phyloP scores from a whole-genome alignment of 2,329 filamentous ascomycete species.

The Eutypa lata region DNA sequence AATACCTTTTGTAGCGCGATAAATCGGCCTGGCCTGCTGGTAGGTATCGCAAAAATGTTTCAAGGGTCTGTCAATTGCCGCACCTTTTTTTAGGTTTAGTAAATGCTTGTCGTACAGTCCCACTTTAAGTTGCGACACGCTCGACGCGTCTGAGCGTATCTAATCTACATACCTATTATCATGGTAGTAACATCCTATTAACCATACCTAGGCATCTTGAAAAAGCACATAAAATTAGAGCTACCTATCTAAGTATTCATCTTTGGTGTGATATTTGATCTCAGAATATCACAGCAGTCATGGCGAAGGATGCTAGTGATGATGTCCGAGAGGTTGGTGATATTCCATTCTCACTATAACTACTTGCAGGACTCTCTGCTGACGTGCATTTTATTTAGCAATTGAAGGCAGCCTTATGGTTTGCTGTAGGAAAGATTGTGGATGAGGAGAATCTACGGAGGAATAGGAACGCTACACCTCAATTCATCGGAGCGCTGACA shows the following conservation, averaged over 20 bases:
- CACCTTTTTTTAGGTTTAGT: neutral
- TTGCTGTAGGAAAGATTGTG: constrained; percentile 79
- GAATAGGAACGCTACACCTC: constrained; percentile 82
- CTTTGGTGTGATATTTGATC: too few species aligned
- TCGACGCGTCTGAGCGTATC: neutral
- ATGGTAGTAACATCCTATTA: neutral
- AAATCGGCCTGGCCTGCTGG: neutral
- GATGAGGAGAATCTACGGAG: constrained; percentile 75
- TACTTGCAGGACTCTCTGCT: neutral
- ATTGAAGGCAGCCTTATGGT: constrained; percentile 83
- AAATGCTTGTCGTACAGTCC: neutral
- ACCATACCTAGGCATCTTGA: too few species aligned
- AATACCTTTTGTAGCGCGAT: neutral
- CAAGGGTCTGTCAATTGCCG: neutral
- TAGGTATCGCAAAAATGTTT: neutral
- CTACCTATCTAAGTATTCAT: too few species aligned
- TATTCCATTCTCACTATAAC: neutral
- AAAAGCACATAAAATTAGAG: too few species aligned
- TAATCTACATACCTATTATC: neutral
- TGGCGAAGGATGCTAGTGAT: constrained; percentile 29
- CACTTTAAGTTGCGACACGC: neutral
- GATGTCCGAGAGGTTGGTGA: constrained; percentile 27
- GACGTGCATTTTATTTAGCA: constrained; percentile 46
- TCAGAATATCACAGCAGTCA: too few species aligned
- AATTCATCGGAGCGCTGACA: constrained; percentile 78